Conservation (phyloP, 1,284 basidiomycete species). For the Cystobasidium pallidum region DNA sequence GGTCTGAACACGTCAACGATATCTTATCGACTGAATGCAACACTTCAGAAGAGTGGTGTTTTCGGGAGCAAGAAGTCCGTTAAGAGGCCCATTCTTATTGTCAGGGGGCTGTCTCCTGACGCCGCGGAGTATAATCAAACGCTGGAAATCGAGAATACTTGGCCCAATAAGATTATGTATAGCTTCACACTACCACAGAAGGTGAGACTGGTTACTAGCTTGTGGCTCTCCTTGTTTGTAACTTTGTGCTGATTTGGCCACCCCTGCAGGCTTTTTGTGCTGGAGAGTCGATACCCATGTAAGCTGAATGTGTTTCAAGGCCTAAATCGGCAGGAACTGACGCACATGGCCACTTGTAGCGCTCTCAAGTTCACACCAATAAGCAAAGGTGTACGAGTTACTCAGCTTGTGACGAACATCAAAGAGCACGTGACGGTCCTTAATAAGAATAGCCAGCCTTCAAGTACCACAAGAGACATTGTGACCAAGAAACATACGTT, state of each 20-base stretch:
- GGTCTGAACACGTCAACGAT: slow-evolving; percentile 65
- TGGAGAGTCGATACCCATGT: slow-evolving; percentile 79
- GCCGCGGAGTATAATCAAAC: slow-evolving; percentile 93
- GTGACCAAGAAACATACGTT: slow-evolving; percentile 73
- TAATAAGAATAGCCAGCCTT: slow-evolving; percentile 62
- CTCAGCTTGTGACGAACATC: slow-evolving; percentile 69
- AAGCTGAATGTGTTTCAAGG: slow-evolving; percentile 73
- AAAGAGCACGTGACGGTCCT: slow-evolving; percentile 63
- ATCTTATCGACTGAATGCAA: slow-evolving; percentile 82
- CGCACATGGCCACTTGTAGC: not conserved
- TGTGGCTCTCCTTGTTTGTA: not conserved
- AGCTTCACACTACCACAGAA: slow-evolving; percentile 70
- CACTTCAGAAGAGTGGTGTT: slow-evolving; percentile 70
- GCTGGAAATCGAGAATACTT: slow-evolving; percentile 84
- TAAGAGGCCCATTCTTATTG: slow-evolving; percentile 66
- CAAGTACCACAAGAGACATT: slow-evolving; percentile 62
- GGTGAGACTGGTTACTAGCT: slow-evolving; percentile 55
- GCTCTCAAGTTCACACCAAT: slow-evolving; percentile 84
- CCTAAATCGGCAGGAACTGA: slow-evolving; percentile 65
- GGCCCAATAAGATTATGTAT: slow-evolving; percentile 75
- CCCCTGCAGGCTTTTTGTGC: slow-evolving; percentile 76
- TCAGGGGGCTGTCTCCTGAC: slow-evolving; percentile 74
- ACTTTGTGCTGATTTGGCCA: not conserved
- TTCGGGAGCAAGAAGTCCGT: slow-evolving; percentile 72
- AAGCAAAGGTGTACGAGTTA: slow-evolving; percentile 76